These are phyloP conservation scores for Verticillium zaregamsianum DNA, from an alignment of 2,329 filamentous ascomycete genomes.

Conservation along the genomic window DNA sequence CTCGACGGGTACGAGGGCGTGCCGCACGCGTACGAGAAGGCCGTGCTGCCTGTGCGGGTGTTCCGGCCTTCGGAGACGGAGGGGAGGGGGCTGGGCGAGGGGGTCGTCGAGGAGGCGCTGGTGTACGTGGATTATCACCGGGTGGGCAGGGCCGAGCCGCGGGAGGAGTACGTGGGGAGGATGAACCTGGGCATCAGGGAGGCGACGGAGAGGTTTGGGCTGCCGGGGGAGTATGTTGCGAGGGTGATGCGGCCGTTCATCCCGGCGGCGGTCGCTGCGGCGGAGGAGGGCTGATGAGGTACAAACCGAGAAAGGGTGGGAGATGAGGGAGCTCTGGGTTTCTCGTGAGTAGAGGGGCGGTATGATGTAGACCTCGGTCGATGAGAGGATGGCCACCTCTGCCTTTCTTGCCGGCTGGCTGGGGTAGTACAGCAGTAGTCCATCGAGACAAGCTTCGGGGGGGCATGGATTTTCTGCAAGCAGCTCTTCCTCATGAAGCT, in stretches of 20 bases:
- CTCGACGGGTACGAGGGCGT: constrained; percentile 61
- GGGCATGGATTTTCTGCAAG: not conserved
- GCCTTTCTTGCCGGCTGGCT: not conserved
- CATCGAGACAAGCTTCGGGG: not conserved
- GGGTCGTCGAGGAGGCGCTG: constrained; percentile 24
- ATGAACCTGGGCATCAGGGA: constrained; percentile 63
- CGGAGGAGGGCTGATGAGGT: not conserved
- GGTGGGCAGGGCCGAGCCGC: constrained; percentile 33
- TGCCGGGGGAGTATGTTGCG: constrained; percentile 53
- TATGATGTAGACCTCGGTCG: no score
- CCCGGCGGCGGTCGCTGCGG: not conserved
- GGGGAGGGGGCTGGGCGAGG: constrained; percentile 12
- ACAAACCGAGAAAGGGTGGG: no score
- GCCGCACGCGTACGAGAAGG: constrained; percentile 57
- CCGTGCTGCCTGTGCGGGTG: constrained; percentile 37
- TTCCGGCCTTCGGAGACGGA: constrained; percentile 6
- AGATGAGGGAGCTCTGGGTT: not conserved
- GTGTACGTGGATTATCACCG: constrained; percentile 55
- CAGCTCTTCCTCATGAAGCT: not conserved
- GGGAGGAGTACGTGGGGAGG: constrained; percentile 55
- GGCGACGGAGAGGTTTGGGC: constrained; percentile 45
- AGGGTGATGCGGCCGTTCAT: constrained; percentile 46
- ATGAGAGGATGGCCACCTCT: not conserved
- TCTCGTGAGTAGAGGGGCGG: no score
- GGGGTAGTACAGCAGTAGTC: not conserved